Conservation (phyloP, 2,329 filamentous ascomycete genomes). For the Hypomyces rosellus region DNA sequence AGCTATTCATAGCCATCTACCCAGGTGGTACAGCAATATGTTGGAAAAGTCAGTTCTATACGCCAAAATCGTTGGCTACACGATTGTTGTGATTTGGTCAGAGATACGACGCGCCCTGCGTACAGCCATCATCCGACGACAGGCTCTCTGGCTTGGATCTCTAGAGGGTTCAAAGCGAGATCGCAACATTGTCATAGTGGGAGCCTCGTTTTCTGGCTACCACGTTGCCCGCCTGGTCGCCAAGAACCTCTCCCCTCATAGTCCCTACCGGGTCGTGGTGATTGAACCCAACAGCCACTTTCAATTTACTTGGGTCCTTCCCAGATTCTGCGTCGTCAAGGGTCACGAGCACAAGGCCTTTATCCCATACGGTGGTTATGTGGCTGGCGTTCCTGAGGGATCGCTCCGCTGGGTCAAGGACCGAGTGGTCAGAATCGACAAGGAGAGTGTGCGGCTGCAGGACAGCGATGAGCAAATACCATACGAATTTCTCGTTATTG, state of each 20-base stretch:
- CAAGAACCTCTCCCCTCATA: constrained; percentile 40
- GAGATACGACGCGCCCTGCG: constrained; percentile 17
- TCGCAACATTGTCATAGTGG: constrained; percentile 48
- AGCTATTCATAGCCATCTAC: no score
- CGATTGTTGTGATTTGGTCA: constrained; percentile 18
- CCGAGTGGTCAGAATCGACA: constrained; percentile 32
- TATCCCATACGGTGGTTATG: constrained; percentile 47
- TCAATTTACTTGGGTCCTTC: constrained; percentile 55
- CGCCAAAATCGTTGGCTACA: constrained; percentile 22
- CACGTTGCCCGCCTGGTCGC: constrained; percentile 42
- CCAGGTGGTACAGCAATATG: constrained; percentile 13
- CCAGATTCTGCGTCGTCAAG: constrained; percentile 50
- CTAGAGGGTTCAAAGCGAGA: constrained; percentile 19
- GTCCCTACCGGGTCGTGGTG: constrained; percentile 45
- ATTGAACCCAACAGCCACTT: constrained; percentile 56
- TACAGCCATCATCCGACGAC: constrained; percentile 12
- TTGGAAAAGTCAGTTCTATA: constrained; percentile 25
- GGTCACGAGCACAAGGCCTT: constrained; percentile 52
- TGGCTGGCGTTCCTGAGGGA: constrained; percentile 29
- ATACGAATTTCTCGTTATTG: constrained; percentile 51
- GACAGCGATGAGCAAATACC: constrained; percentile 37
- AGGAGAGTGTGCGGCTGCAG: constrained; percentile 31
- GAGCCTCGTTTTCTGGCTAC: constrained; percentile 52
- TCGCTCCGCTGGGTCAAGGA: constrained; percentile 36
- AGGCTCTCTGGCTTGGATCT: constrained; percentile 10